phyloP scores from a whole-genome alignment of 805 yeast species.

The Wickerhamomyces pijperi region DNA sequence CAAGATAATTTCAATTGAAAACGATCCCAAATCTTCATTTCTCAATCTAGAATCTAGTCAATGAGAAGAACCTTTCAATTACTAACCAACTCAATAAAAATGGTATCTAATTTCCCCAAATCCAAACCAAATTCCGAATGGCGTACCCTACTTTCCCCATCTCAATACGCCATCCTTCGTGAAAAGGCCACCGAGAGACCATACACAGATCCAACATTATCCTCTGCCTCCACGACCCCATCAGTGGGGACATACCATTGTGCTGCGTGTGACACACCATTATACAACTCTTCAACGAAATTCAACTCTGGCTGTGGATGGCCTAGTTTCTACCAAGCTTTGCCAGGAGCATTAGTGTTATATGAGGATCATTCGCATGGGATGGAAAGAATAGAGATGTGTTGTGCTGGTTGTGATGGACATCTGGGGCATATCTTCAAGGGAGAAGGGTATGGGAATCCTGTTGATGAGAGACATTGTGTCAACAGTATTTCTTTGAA shows the following conservation, averaged over 20 bases:
- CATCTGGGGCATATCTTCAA: constrained; percentile 93
- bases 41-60: too few species aligned
- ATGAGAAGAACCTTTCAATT: constrained; percentile 1
- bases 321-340: constrained; percentile 93
- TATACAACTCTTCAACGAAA: constrained; percentile 71
- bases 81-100: constrained; percentile 2
- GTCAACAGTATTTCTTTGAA: constrained; percentile 79
- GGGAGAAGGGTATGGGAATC: constrained; percentile 79
- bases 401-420: constrained; percentile 81
- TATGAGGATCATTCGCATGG: constrained; percentile 57
- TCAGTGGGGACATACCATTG: constrained; percentile 68
- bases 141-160: constrained; percentile 67
- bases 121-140: constrained; percentile 47
- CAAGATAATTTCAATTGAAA: too few species aligned
- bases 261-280: constrained; percentile 75
- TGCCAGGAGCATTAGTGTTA: constrained; percentile 65
- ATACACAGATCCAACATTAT: not conserved
- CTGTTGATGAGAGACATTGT: constrained; percentile 90
- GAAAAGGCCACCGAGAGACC: constrained; percentile 41
- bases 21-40: too few species aligned
- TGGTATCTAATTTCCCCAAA: constrained; percentile 7
- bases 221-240: constrained; percentile 17
- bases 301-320: constrained; percentile 93
- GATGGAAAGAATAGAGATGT: constrained; percentile 81
- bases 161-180: constrained; percentile 69